phyloP scores from a whole-genome alignment of 495 filamentous ascomycete species.

The Tetracladium marchalianum region DNA sequence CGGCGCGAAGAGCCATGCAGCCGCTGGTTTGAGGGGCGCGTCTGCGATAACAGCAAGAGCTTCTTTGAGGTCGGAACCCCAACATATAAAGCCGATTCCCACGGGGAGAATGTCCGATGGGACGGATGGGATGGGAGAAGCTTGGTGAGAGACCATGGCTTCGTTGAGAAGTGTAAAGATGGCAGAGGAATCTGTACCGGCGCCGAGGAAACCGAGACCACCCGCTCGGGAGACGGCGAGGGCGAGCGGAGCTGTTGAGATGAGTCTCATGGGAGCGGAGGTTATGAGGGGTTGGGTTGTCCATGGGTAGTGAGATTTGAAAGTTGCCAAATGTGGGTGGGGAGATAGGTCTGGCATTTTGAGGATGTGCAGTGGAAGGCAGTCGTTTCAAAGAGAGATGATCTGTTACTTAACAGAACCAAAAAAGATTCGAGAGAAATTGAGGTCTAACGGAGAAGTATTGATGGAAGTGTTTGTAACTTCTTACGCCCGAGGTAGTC shows the following conservation, averaged over 20 bases:
- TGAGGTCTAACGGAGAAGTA: too few relatives aligned
- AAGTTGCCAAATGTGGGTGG: not conserved
- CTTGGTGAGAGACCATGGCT: not conserved
- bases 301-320: conserved; percentile 48
- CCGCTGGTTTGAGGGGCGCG: conserved; percentile 42
- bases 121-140: conserved; percentile 8
- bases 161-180: conserved; percentile 8
- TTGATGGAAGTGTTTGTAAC: too few relatives aligned
- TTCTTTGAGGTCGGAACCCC: conserved; percentile 35
- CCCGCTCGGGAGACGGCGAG: conserved; percentile 46
- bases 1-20: conserved; percentile 65
- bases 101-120: conserved; percentile 34
- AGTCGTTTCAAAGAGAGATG: too few relatives aligned
- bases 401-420: too few relatives aligned
- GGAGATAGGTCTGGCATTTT: too few relatives aligned
- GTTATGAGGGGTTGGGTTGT: conserved; percentile 47
- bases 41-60: conserved; percentile 32
- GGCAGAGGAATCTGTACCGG: conserved; percentile 20
- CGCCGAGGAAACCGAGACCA: conserved; percentile 43
- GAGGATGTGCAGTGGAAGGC: too few relatives aligned
- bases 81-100: conserved; percentile 54
- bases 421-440: too few relatives aligned
- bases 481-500: too few relatives aligned
- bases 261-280: conserved; percentile 63
- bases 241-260: conserved; percentile 50